Evolutionary conservation across 768 basidiomycete species (phyloP), one percentile per base, ranked within the genome.

Genomic region (Termitomyces sp.): DNA sequence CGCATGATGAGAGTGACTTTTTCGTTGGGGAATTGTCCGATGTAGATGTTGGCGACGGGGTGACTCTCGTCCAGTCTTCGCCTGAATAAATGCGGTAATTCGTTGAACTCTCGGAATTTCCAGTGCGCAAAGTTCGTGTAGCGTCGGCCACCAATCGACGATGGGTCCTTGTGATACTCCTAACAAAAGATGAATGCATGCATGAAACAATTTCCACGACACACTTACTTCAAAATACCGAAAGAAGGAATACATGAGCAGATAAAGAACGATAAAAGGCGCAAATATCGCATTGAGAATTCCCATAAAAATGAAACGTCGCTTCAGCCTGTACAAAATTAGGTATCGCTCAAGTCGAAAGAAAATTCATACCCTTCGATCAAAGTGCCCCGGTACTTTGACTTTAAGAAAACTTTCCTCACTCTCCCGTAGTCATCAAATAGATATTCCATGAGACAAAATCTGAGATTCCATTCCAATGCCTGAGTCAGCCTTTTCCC

Each of bases 21-120:
- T 67, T 94, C 94, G 64, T 98, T 98, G 0, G 97, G 97, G 68
- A 97, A 99, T 68, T 98, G 97, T 24, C 93, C 92, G 60, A 98
- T 94, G 69, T 98, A 99, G 79, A 94, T 89, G 69, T 88, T 94
- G 12, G 97, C 91, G 10, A 86, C 75, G 0, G 92, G 93, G 64
- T 95, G 93, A 56, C 92, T 94, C 66, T 92, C 86, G 62, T 94
- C 87, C 48, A 98, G 76, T 52, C 97, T 80, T 48, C 92, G 80
- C 36, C 84, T 79, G 70, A 98, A 99, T 36, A 95, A 76, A 72
- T 99, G 97, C 0, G 94, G 90, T 9, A 99, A 77, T 67, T 99
- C 97, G 69, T 99, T 99, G 78, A 98, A 99, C 69, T 99, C 97
- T 56, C 97, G 82, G 68, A 98, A 98, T 69, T 98, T 98, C 97